Evolutionary conservation across 1,139 yeast species (phyloP), one percentile per base, ranked within the genome.

Genomic region (Geotrichum fermentans): DNA sequence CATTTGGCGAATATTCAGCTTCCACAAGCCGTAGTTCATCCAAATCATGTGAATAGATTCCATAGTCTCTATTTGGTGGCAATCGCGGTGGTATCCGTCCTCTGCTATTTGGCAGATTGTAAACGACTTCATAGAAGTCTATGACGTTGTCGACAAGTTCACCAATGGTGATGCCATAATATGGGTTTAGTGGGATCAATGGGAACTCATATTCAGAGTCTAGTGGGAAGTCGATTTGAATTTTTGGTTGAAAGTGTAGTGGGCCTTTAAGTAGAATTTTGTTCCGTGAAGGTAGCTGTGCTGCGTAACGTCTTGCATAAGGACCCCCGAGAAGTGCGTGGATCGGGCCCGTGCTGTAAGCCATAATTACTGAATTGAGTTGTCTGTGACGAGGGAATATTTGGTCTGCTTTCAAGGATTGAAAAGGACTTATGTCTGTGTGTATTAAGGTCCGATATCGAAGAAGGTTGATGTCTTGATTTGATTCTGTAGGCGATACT

Each of bases 1-100:
- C 43, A 4, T 16, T 18, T n/a, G 43, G 43, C 17, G 36, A 40
- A 36, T 40, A 40, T 16, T 40, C 43, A 6, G 43, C 43, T 30
- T 40, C 43, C 2, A 40, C 43, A 16, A 40, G 34, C 11, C 13
- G 13, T 11, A 40, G 43, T 17, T 40, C 43, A 16, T 40, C 43
- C 22, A 40, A 17, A 21, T 40, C 43, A 20, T 40, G 43, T 4
- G 36, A 24, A 20, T 40, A 40, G 14, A 40, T 40, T 8, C 43
- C 43, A 28, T 40, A 40, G 35, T 40, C 43, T 10, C 14, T 6
- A 24, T 26, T 38, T 10, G 28, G 28, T 13, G 14, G 13, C n/a
- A 14, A 5, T 6, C 8, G 21, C 21, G 14, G 38, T 10, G 14
- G 39, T 7, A 11, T n/a, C 34, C 17, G 34, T 10, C 34, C 34